A percentile compares a stretch with the other conserved stretches of the same genome.
Evolutionary conservation across 2,329 filamentous ascomycete species (phyloP).

Genomic region (Cordyceps militaris): DNA sequence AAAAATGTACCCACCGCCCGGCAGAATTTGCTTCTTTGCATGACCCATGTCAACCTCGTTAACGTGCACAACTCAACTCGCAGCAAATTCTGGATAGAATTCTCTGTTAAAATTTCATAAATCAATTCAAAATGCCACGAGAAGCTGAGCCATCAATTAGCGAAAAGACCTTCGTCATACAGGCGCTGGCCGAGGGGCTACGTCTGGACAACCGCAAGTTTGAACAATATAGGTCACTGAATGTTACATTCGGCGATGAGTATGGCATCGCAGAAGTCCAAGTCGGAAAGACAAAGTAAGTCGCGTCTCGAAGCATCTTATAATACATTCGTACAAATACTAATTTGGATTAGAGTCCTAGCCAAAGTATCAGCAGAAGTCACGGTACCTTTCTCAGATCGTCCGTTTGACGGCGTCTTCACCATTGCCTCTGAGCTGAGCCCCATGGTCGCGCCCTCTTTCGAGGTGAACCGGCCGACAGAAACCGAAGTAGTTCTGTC

Average conservation of each 20-base stretch:
- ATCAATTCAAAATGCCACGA: conserved; percentile 63
- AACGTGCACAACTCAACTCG: not conserved
- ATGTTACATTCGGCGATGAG: conserved; percentile 79
- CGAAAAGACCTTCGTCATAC: conserved; percentile 77
- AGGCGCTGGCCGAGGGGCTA: conserved; percentile 73
- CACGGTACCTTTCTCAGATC: conserved; percentile 74
- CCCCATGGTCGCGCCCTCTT: conserved; percentile 84
- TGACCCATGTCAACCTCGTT: not conserved
- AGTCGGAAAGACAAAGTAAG: conserved; percentile 82
- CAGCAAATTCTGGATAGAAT: not conserved
- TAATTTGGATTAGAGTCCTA: conserved; percentile 54
- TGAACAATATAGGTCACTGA: conserved; percentile 71
- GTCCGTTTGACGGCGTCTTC: conserved; percentile 93
- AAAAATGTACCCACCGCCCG: conserved; percentile 35
- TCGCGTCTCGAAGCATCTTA: not conserved
- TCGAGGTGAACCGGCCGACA: conserved; percentile 77
- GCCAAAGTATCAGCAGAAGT: conserved; percentile 85
- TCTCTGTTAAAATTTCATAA: not conserved
- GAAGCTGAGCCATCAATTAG: conserved; percentile 86
- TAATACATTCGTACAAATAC: not conserved
- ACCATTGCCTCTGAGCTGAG: conserved; percentile 86
- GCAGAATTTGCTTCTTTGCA: conserved; percentile 35
- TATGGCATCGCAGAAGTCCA: conserved; percentile 84
- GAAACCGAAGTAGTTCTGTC: conserved; percentile 82
- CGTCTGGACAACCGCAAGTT: conserved; percentile 78